Evolutionary conservation across 257 asterid species (phyloP).

Genomic region (Plantago major): DNA sequence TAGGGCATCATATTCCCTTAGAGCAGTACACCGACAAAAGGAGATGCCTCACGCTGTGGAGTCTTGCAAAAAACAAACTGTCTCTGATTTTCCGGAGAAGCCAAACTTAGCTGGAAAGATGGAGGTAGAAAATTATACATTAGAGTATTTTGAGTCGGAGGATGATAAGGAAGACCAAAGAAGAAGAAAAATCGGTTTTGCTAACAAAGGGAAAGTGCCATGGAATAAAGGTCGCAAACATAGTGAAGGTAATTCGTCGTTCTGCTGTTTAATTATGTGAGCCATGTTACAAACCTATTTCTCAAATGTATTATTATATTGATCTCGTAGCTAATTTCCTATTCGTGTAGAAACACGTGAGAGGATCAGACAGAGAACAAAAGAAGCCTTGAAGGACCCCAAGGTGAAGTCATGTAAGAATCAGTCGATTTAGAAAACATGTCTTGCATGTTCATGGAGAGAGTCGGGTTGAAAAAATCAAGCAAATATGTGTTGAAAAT

Average conservation of each 20-base stretch:
- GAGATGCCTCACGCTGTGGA: conserved; percentile 24
- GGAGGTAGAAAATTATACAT: conserved; percentile 8
- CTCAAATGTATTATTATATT: background rate
- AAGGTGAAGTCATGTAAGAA: conserved; percentile 99
- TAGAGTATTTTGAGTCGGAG: conserved; percentile 18
- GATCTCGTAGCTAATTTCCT: conserved; percentile 13
- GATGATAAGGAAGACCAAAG: conserved; percentile 33
- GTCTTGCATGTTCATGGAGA: background rate
- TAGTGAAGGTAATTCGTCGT: conserved; percentile 52
- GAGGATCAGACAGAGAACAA: conserved; percentile 66
- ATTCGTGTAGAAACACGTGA: conserved; percentile 65
- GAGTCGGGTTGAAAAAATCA: conserved; percentile 6
- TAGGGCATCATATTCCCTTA: conserved; percentile 20
- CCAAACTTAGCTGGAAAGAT: conserved; percentile 23
- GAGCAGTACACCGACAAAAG: conserved; percentile 24
- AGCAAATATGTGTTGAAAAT: background rate
- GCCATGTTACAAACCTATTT: background rate
- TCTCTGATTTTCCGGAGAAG: conserved; percentile 20
- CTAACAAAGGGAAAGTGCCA: conserved; percentile 78
- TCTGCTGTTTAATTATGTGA: conserved; percentile 8
- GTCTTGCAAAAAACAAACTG: conserved; percentile 22
- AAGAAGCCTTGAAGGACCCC: conserved; percentile 93
- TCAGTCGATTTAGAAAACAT: conserved; percentile 28
- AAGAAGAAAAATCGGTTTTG: conserved; percentile 36
- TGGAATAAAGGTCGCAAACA: conserved; percentile 92